Conservation (phyloP, 345 rosid genomes). For the Aurinia saxatilis region DNA sequence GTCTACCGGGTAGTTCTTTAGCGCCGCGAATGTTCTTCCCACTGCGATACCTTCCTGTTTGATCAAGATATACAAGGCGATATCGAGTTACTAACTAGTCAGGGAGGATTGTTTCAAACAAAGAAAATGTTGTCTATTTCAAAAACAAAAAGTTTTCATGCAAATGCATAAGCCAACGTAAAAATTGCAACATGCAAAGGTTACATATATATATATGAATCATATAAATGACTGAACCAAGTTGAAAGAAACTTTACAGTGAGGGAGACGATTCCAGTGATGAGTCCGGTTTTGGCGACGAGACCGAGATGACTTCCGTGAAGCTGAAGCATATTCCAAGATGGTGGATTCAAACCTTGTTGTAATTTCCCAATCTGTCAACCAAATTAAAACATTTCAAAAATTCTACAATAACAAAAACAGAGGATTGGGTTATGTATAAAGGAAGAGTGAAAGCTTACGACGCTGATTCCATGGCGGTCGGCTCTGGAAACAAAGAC, state of each 20-base stretch:
- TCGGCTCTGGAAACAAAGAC: conserved; percentile 77
- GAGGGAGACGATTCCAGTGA: conserved; percentile 92
- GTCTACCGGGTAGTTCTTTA: conserved; percentile 81
- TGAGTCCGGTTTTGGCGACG: conserved; percentile 65
- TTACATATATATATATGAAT: too few relatives aligned
- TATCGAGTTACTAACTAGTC: not conserved
- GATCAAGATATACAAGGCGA: not conserved
- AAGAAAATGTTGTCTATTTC: too few relatives aligned
- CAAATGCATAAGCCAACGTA: too few relatives aligned
- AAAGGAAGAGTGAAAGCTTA: conserved; percentile 21
- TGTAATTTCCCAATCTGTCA: conserved; percentile 73
- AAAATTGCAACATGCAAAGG: too few relatives aligned
- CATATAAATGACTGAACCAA: not conserved
- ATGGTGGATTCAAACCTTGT: conserved; percentile 90
- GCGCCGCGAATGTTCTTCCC: conserved; percentile 90
- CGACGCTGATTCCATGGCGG: conserved; percentile 62
- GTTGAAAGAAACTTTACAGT: conserved; percentile 40
- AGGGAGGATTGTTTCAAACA: too few relatives aligned
- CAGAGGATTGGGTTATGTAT: conserved; percentile 2
- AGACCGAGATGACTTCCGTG: conserved; percentile 66
- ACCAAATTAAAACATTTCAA: not conserved
- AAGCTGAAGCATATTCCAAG: conserved; percentile 83
- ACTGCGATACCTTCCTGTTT: conserved; percentile 98
- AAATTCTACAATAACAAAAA: not conserved
- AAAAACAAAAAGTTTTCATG: too few relatives aligned